A percentile compares a stretch with the other conserved stretches of the same genome.
These are phyloP conservation scores for Naganishia cerealis DNA, from an alignment of 1,284 basidiomycete genomes.

Conservation along the genomic window DNA sequence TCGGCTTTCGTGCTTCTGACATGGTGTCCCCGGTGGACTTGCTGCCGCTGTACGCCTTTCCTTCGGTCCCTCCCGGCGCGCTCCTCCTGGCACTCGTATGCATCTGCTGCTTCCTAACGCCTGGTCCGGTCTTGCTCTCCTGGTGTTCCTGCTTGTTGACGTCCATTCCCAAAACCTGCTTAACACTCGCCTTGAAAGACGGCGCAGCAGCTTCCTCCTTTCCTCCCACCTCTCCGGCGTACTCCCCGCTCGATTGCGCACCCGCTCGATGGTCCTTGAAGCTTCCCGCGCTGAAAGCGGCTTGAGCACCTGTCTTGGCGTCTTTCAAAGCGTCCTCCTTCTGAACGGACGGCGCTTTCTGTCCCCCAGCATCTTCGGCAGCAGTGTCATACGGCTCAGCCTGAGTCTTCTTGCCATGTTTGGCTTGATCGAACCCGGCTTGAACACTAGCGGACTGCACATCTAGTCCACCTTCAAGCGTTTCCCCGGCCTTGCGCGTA, in stretches of 20 bases:
- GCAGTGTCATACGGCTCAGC: conserved; percentile 32
- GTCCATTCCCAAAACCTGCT: conserved; percentile 43
- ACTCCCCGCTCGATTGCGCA: conserved; percentile 32
- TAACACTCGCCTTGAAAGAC: conserved; percentile 39
- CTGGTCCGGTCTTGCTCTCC: conserved; percentile 40
- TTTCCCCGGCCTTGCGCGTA: conserved; percentile 38
- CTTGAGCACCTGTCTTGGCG: conserved; percentile 27
- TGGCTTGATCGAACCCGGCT: conserved; percentile 33
- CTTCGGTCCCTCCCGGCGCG: conserved; percentile 33
- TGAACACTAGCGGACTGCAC: conserved; percentile 41
- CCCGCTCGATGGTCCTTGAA: conserved; percentile 36
- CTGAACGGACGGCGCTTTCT: conserved; percentile 17
- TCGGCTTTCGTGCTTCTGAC: background rate
- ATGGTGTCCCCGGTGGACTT: conserved; percentile 34
- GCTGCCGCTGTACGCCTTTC: conserved; percentile 35
- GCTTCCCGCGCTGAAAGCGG: conserved; percentile 27
- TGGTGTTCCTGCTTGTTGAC: conserved; percentile 40
- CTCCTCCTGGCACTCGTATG: conserved; percentile 39
- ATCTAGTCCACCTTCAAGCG: conserved; percentile 39
- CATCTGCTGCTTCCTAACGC: conserved; percentile 32
- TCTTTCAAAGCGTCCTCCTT: conserved; percentile 27
- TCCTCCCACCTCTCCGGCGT: conserved; percentile 41
- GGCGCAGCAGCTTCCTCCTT: conserved; percentile 37
- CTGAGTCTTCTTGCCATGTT: background rate
- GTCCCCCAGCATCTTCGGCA: conserved; percentile 26